These are phyloP conservation scores for Epithele typhae DNA, from an alignment of 768 basidiomycete species.

Conservation along the genomic window DNA sequence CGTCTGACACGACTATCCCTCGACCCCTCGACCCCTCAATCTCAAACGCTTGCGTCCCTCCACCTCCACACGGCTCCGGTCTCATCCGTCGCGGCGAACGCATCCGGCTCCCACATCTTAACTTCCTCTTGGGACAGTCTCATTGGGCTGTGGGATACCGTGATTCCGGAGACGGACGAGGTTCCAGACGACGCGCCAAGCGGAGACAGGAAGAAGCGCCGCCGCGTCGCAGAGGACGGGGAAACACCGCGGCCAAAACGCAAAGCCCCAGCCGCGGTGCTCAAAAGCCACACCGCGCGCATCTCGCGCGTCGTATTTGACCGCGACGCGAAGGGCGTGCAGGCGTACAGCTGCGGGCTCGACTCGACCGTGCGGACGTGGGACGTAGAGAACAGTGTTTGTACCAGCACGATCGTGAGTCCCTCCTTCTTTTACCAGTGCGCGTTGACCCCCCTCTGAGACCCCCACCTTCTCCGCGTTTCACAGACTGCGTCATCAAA, in stretches of 20 bases:
- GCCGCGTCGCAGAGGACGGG: slow-evolving; percentile 41
- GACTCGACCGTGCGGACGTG: slow-evolving; percentile 88
- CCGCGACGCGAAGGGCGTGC: slow-evolving; percentile 22
- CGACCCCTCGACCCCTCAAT: slow-evolving; percentile 11
- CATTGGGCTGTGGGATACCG: slow-evolving; percentile 76
- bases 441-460: background rate
- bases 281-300: slow-evolving; percentile 80
- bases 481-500: slow-evolving; percentile 63
- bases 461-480: too few relatives aligned
- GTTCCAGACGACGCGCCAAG: slow-evolving; percentile 35
- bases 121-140: slow-evolving; percentile 87
- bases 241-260: slow-evolving; percentile 37
- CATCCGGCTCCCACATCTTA: slow-evolving; percentile 58
- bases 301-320: slow-evolving; percentile 72
- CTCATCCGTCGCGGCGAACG: slow-evolving; percentile 60
- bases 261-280: slow-evolving; percentile 66
- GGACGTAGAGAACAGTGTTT: slow-evolving; percentile 80
- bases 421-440: background rate
- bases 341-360: slow-evolving; percentile 76
- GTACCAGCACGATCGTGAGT: slow-evolving; percentile 64
- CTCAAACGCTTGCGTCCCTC: slow-evolving; percentile 54
- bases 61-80: slow-evolving; percentile 82
- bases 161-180: slow-evolving; percentile 60
- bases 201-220: slow-evolving; percentile 53
- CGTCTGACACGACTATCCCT: slow-evolving; percentile 41